Conservation (phyloP, 2,329 filamentous ascomycete species). For the Beauveria brongniartii region DNA sequence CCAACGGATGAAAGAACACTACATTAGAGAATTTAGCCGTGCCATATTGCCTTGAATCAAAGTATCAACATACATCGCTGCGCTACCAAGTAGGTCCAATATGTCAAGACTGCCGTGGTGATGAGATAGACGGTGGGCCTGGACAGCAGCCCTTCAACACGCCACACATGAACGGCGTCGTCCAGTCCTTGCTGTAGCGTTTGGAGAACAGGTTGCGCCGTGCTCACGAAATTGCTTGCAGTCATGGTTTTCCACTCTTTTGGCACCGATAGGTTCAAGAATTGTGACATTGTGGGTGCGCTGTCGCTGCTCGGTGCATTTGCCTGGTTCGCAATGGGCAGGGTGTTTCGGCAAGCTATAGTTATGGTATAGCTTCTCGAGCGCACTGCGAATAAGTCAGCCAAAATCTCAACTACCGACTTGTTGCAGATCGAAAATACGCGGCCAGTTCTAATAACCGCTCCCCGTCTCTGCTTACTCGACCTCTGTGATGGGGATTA, state of each 20-base stretch:
- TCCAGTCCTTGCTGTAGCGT: not conserved
- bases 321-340: not conserved
- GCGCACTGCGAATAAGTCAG: not conserved
- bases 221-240: not conserved
- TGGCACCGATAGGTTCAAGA: not conserved
- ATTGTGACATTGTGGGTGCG: not conserved
- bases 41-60: too few relatives aligned
- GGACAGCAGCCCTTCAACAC: not conserved
- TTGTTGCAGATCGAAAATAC: too few relatives aligned
- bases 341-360: not conserved
- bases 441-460: too few relatives aligned
- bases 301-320: not conserved
- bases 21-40: not conserved
- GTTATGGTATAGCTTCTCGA: not conserved
- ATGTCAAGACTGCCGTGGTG: not conserved
- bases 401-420: too few relatives aligned
- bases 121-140: not conserved
- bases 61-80: not conserved
- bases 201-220: not conserved
- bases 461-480: not conserved
- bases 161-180: not conserved
- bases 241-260: not conserved
- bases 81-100: not conserved
- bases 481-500: not conserved
- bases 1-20: not conserved